These are phyloP conservation scores for Starmerella floris DNA, from an alignment of 805 yeast species.

Conservation along the genomic window DNA sequence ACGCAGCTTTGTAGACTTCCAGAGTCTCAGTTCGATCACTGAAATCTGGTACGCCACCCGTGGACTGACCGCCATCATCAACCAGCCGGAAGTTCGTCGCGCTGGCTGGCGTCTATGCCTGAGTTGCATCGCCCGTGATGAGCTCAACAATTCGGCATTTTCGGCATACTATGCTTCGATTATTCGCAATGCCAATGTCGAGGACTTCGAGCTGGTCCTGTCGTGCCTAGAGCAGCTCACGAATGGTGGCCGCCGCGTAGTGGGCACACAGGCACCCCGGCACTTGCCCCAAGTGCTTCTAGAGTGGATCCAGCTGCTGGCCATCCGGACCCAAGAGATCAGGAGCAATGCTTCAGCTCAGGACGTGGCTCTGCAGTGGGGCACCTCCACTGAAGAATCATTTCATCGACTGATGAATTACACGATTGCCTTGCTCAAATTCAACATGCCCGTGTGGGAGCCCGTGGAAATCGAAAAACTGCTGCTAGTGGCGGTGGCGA, in stretches of 20 bases:
- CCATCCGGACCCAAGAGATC: slow-evolving; percentile 24
- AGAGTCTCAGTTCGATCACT: slow-evolving; percentile 45
- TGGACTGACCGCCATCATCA: slow-evolving; percentile 35
- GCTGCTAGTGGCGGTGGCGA: slow-evolving; percentile 28
- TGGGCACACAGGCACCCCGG: slow-evolving; percentile 26
- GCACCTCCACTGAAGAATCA: slow-evolving; percentile 22
- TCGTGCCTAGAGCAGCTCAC: slow-evolving; percentile 37
- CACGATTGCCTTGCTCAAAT: slow-evolving; percentile 36
- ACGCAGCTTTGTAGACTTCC: slow-evolving; percentile 37
- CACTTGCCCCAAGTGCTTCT: slow-evolving; percentile 31
- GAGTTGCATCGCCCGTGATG: slow-evolving; percentile 44
- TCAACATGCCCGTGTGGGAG: slow-evolving; percentile 35
- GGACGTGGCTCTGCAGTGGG: slow-evolving; percentile 24
- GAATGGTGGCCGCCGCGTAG: slow-evolving; percentile 33
- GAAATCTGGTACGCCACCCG: slow-evolving; percentile 65
- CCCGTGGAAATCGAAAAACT: slow-evolving; percentile 30
- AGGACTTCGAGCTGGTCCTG: slow-evolving; percentile 41
- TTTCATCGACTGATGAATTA: slow-evolving; percentile 29
- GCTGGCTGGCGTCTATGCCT: slow-evolving; percentile 42
- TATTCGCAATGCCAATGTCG: slow-evolving; percentile 35
- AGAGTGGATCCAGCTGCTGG: slow-evolving; percentile 29
- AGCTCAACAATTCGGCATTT: slow-evolving; percentile 36
- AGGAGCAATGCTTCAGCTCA: slow-evolving; percentile 21
- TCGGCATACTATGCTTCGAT: slow-evolving; percentile 51
- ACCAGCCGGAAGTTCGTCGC: slow-evolving; percentile 31